Percentiles rank a stretch among this genome's conserved stretches.
Conservation (phyloP, 768 basidiomycete genomes). For the Rhodotorula kratochvilovae region DNA sequence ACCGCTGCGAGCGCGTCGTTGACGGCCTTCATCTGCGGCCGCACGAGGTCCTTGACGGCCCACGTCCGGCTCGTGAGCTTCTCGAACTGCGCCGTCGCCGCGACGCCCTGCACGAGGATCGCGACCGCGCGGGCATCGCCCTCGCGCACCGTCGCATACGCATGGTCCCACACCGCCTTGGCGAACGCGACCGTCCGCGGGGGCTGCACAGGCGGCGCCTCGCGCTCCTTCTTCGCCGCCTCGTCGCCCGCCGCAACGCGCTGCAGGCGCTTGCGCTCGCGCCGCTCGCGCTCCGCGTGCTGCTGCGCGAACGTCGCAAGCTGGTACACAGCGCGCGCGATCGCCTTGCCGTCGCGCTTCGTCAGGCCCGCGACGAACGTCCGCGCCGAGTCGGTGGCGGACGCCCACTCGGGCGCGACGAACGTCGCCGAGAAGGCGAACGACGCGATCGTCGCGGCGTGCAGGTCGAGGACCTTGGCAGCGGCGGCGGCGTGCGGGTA, state of each 20-base stretch:
- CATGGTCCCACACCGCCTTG: conserved; percentile 63
- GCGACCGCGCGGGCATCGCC: conserved; percentile 60
- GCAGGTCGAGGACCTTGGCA: conserved; percentile 44
- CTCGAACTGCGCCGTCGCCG: conserved; percentile 65
- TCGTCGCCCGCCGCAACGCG: conserved; percentile 9
- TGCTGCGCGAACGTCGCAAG: conserved; percentile 18
- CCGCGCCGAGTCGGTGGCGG: conserved; percentile 20
- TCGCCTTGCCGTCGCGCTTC: conserved; percentile 19
- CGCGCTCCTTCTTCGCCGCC: conserved; percentile 4
- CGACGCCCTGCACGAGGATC: conserved; percentile 58
- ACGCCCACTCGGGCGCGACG: conserved; percentile 41
- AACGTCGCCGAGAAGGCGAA: conserved; percentile 42
- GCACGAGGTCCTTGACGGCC: conserved; percentile 41
- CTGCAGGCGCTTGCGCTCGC: conserved; percentile 14
- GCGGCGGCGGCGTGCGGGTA: conserved; percentile 45
- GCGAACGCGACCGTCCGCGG: conserved; percentile 48
- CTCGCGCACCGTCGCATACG: conserved; percentile 60
- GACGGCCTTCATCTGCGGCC: conserved; percentile 54
- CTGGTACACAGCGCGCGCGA: conserved; percentile 18
- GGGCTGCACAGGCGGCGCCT: conserved; percentile 30
- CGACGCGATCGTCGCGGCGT: conserved; percentile 45
- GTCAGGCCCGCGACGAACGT: conserved; percentile 16
- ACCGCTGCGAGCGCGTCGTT: conserved; percentile 61
- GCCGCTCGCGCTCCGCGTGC: conserved; percentile 5
- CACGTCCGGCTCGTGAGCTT: conserved; percentile 51